Evolutionary conservation across 108 stramenopile species (phyloP), one percentile per base, ranked within the genome.

Genomic region (Cyclotella sp.): DNA sequence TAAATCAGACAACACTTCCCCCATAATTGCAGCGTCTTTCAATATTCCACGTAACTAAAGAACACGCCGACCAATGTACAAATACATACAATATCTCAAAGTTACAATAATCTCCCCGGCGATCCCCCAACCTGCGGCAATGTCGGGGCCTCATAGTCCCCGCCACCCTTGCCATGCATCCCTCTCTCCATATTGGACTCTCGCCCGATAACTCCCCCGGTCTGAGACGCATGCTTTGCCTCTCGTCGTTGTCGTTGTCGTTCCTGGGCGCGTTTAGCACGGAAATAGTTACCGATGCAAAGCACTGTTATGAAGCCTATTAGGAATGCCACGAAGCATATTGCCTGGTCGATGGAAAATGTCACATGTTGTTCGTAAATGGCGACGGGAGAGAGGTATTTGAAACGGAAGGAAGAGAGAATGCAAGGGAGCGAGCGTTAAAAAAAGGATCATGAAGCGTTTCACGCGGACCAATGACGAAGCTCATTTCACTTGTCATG

Each of bases 211-310:
- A 13, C 44, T 15, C 12, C 61, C n/a, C 22, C 45, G n/a, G 74
- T 68, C 34, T 65, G 64, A 22, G 71, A 69, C 47, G 88, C 89
- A 63, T 91, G 77, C 66, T 91, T 92, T 16, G 90, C 88, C 65
- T 91, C 75, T 81, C 92, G 89, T 61, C 91, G 76, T 73, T 95
- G 92, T 60, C 88, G 67, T 77, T 95, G 94, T 70, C 94, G 79
- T 80, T 95, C 94, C 79, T 92, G 90, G 65, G 94, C 94, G 51
- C 94, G 84, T 63, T 95, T 95, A 1, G 94, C 94, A 39, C 94
- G 86, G 77, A 90, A 93, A 72, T 93, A 95, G 69, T 95, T 95
- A 22, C 94, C 94, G 54, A 95, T 91, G 66, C 94, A 95, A 10
- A 95, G 82, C 0, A 95, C 92, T 22, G 92, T 89, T 66, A 95